Percentiles rank a stretch among this genome's conserved stretches.
These are phyloP conservation scores for Yamadazyma diddensiae DNA, from an alignment of 1,139 yeast genomes.

Conservation along the genomic window DNA sequence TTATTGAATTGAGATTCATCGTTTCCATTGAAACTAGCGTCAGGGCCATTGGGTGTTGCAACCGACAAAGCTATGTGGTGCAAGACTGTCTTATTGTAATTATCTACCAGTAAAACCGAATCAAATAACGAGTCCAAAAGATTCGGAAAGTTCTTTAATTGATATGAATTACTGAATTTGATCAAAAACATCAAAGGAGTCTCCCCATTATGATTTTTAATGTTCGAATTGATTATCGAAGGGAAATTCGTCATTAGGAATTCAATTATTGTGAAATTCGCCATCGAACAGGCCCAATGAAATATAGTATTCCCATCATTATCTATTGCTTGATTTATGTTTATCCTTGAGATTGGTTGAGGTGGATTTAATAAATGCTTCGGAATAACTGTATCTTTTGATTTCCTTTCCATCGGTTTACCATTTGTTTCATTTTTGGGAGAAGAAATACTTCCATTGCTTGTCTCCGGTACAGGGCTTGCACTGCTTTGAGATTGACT, in stretches of 20 bases:
- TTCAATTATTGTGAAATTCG: slow-evolving; percentile 67
- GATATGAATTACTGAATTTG: slow-evolving; percentile 83
- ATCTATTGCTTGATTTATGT: slow-evolving; percentile 83
- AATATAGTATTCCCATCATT: slow-evolving; percentile 90
- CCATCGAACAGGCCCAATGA: slow-evolving; percentile 96
- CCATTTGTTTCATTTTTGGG: slow-evolving; percentile 5
- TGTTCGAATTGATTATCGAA: slow-evolving; percentile 57
- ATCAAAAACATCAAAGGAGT: slow-evolving; percentile 88
- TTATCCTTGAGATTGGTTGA: slow-evolving; percentile 43
- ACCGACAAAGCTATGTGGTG: slow-evolving; percentile 68
- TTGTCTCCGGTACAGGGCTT: slow-evolving; percentile 3
- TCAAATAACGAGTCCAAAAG: slow-evolving; percentile 75
- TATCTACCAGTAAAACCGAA: slow-evolving; percentile 69
- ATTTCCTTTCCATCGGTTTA: slow-evolving; percentile 13
- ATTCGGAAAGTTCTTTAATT: slow-evolving; percentile 68
- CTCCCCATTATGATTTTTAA: slow-evolving; percentile 68
- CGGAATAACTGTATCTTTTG: slow-evolving; percentile 25
- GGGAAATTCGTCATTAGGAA: slow-evolving; percentile 58
- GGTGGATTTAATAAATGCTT: slow-evolving; percentile 38
- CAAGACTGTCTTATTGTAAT: slow-evolving; percentile 66
- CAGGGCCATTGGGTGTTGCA: slow-evolving; percentile 11
- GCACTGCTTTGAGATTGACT: slow-evolving; percentile 9
- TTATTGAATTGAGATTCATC: slow-evolving; percentile 15
- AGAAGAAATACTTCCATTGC: slow-evolving; percentile 1
- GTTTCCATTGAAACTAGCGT: slow-evolving; percentile 12